These are phyloP conservation scores for Colletotrichum tanaceti DNA, from an alignment of 2,329 filamentous ascomycete genomes.

Conservation along the genomic window DNA sequence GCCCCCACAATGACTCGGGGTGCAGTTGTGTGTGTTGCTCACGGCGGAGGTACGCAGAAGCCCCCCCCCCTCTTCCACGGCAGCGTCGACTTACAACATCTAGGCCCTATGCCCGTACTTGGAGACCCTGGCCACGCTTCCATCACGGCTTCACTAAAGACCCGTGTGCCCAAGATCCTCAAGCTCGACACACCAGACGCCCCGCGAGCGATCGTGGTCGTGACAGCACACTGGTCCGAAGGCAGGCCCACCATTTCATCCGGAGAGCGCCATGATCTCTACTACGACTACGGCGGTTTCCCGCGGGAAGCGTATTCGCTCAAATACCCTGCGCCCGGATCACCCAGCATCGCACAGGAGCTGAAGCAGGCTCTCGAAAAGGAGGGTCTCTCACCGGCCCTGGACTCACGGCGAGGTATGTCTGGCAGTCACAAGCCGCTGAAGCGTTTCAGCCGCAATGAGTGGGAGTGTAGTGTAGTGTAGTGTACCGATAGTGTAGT, in stretches of 20 bases:
- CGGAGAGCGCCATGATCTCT: constrained; percentile 57
- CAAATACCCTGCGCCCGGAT: constrained; percentile 67
- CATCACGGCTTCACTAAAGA: constrained; percentile 64
- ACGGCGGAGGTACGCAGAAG: constrained; percentile 57
- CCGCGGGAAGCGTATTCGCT: constrained; percentile 65
- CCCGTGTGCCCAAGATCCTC: constrained; percentile 66
- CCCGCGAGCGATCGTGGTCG: constrained; percentile 64
- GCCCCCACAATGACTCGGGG: constrained; percentile 53
- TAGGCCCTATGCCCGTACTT: constrained; percentile 68
- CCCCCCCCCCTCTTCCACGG: neutral
- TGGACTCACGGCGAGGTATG: constrained; percentile 52
- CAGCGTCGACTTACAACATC: neutral
- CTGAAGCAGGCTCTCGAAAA: constrained; percentile 58
- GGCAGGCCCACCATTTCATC: constrained; percentile 63
- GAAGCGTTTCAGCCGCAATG: constrained; percentile 38
- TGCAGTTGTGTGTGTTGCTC: constrained; percentile 61
- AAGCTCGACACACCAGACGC: constrained; percentile 62
- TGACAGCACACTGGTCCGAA: constrained; percentile 70
- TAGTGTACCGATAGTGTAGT: too few species aligned
- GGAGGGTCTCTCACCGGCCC: constrained; percentile 56
- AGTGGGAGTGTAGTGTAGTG: too few species aligned
- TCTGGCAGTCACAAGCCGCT: neutral
- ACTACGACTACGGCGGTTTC: constrained; percentile 71
- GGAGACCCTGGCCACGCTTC: constrained; percentile 63
- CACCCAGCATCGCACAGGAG: constrained; percentile 63